These are phyloP conservation scores for Flaveria trinervia DNA, from an alignment of 129 eudicot genomes.

Conservation along the genomic window DNA sequence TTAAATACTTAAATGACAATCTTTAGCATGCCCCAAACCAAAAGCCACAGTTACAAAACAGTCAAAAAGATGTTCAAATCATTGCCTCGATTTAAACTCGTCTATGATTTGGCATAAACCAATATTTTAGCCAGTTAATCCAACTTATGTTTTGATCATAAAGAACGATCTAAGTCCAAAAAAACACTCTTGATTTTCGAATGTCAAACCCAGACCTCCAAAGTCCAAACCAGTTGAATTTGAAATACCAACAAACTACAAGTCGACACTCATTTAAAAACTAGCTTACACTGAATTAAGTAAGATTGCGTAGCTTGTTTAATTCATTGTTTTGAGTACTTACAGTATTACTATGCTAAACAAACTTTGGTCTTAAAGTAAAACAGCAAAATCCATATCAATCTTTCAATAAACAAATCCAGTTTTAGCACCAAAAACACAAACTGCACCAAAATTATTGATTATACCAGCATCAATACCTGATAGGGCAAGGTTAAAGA, in stretches of 20 bases:
- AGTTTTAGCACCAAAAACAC: neutral
- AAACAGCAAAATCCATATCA: too few species aligned
- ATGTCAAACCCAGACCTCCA: neutral
- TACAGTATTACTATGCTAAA: neutral
- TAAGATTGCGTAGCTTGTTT: neutral
- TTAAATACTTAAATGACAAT: neutral
- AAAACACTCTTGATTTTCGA: neutral
- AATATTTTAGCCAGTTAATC: neutral
- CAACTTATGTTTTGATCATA: neutral
- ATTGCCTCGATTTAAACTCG: neutral
- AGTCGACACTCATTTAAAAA: neutral
- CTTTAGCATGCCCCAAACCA: slow-evolving; percentile 9
- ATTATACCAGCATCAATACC: slow-evolving; percentile 40
- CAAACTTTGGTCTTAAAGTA: neutral
- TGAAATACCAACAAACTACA: neutral
- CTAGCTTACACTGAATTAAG: neutral
- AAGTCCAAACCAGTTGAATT: neutral
- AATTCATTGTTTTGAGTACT: slow-evolving; percentile 8
- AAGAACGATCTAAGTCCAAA: neutral
- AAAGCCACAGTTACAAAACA: neutral
- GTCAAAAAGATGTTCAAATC: neutral
- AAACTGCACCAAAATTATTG: neutral
- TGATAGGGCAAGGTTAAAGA: slow-evolving; percentile 56
- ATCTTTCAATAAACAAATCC: neutral
- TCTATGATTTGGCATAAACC: neutral